Evolutionary conservation across 768 basidiomycete genomes (phyloP).

Genomic region (Agaricus subrufescens): DNA sequence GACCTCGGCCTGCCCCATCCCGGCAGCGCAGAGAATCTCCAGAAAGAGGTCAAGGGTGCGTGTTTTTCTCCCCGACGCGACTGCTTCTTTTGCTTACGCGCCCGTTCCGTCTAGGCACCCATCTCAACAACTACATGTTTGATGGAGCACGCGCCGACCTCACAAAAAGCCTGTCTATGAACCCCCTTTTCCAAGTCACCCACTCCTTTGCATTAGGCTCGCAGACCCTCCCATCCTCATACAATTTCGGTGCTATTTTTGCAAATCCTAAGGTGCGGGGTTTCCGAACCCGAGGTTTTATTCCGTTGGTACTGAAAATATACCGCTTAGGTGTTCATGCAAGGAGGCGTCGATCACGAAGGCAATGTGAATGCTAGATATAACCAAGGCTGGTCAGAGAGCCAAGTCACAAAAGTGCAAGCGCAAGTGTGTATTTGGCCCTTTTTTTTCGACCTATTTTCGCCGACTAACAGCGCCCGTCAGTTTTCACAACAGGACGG

Average conservation of each 20-base stretch:
- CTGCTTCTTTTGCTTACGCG: neutral
- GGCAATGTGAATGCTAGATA: conserved; percentile 84
- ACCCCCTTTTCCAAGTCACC: conserved; percentile 97
- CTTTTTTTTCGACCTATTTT: neutral
- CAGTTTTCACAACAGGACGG: conserved; percentile 73
- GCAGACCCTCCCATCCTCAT: conserved; percentile 76
- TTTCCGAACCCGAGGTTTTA: conserved; percentile 7
- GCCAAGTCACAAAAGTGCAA: conserved; percentile 79
- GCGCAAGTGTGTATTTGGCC: conserved; percentile 58
- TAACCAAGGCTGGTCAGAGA: conserved; percentile 84
- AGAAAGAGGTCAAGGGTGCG: conserved; percentile 89
- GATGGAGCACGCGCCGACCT: conserved; percentile 97
- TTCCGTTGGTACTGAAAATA: conserved; percentile 18
- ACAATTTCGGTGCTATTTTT: conserved; percentile 93
- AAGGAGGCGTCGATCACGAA: conserved; percentile 92
- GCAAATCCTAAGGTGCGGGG: conserved; percentile 71
- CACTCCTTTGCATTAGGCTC: conserved; percentile 93
- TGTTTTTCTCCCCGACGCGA: conserved; percentile 5
- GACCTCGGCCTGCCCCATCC: conserved; percentile 83
- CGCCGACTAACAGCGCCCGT: conserved; percentile 5
- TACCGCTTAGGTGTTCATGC: conserved; percentile 68
- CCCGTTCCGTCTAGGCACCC: conserved; percentile 57
- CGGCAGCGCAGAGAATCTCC: conserved; percentile 89
- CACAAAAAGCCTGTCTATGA: conserved; percentile 86
- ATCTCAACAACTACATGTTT: conserved; percentile 91